Conservation (phyloP, 2,329 filamentous ascomycete species). For the Chaetothyriales sp. region DNA sequence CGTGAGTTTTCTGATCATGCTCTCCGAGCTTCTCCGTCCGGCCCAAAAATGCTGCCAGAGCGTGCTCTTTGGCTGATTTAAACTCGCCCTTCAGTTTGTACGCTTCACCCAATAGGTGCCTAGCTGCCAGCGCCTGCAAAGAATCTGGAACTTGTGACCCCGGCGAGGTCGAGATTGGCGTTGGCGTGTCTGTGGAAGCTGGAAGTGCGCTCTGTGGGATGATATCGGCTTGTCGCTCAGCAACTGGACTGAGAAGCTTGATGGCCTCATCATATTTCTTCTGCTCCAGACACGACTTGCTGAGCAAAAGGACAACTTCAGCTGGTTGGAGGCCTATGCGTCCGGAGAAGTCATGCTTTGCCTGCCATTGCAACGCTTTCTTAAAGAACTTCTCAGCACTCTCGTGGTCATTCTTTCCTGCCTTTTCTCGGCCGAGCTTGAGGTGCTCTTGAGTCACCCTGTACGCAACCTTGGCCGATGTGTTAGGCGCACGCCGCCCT, state of each 20-base stretch:
- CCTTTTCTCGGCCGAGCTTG: constrained; percentile 11
- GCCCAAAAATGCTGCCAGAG: constrained; percentile 11
- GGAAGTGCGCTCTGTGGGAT: not conserved
- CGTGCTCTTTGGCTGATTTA: constrained; percentile 12
- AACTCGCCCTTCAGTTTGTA: constrained; percentile 11
- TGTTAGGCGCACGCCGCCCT: not conserved
- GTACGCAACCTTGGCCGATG: constrained; percentile 8
- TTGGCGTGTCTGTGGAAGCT: constrained; percentile 1
- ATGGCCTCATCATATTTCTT: constrained; percentile 15
- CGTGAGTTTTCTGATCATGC: constrained; percentile 11
- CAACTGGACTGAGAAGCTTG: constrained; percentile 10
- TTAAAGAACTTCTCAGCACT: constrained; percentile 15
- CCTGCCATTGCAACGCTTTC: constrained; percentile 11
- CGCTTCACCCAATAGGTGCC: constrained; percentile 12
- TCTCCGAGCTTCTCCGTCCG: constrained; percentile 12
- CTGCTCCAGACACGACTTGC: constrained; percentile 12
- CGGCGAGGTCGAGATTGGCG: not conserved
- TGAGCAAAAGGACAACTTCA: constrained; percentile 14
- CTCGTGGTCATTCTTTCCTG: constrained; percentile 9
- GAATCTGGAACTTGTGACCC: constrained; percentile 2
- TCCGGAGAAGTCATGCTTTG: constrained; percentile 12
- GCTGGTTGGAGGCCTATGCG: constrained; percentile 13
- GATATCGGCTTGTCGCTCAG: constrained; percentile 7
- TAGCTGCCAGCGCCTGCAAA: constrained; percentile 11
- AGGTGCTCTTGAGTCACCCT: constrained; percentile 11